Base-by-base conservation (phyloP, 148 eudicot genomes). In the Silene uniflora region DNA sequence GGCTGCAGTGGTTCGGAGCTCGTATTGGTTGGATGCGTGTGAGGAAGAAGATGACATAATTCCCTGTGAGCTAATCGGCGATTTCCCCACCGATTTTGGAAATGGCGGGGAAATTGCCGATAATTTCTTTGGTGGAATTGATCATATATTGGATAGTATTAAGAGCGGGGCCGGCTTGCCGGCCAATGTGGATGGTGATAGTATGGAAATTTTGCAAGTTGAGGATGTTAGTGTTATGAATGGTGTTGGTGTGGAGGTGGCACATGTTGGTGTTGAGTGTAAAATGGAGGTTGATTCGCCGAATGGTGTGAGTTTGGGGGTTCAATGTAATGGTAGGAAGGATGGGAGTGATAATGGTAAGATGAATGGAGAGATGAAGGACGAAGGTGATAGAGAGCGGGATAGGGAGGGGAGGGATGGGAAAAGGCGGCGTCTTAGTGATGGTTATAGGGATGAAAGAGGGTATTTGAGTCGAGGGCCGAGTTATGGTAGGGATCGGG, bases 21-120 rank as follows among this genome's bases (percentile, higher is more conserved):
- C 62, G 24, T 95, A 92, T 75, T 95, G 98, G 98, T 81, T 92
- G 9, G 97, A 95, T 64, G 97, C 98, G 10, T 90, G 93, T 70
- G 98, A 94, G 83, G 98, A 92, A 81, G 98, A 90, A 29, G 80
- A 74, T 64, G 81, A 85, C 39, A 47, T 85, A 24, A 84, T 89
- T 5, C 86, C 86, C 9, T 83, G 89, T 65, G 85, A 87, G 73
- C 79, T 86, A 62, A 84, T 86, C 14, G 86, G 74, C 18, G 89
- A 83, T 76, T 73, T 77, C 10, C 23, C 54, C 9, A 62, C 69
- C 63, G 73, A 10, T 25, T 68, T 55, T 3, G 49, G 66, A 25
- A 74, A 75, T 56, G 74, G 49, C 35, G 79, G 72, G 2, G 82
- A 63, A 29, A 69, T 74, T 3, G 74, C 73, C 11, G 90, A 87